phyloP scores from a whole-genome alignment of 2,329 filamentous ascomycete species.

The Hansfordia pulvinata region DNA sequence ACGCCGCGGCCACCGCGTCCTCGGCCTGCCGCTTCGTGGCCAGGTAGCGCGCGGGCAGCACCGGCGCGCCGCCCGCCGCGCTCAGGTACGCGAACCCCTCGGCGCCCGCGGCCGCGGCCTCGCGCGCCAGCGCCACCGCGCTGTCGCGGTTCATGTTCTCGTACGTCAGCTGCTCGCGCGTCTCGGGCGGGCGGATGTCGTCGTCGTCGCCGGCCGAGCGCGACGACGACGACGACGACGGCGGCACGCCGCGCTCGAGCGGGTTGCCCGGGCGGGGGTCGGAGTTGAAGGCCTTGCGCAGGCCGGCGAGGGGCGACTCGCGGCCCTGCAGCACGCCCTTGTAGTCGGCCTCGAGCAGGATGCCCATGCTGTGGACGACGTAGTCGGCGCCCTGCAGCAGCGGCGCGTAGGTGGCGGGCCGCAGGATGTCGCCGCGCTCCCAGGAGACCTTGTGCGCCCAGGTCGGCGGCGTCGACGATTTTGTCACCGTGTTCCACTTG shows the following conservation, averaged over 20 bases:
- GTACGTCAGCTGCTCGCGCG: slow-evolving; percentile 73
- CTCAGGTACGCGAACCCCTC: slow-evolving; percentile 77
- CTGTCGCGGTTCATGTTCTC: slow-evolving; percentile 93
- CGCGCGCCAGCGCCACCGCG: slow-evolving; percentile 71
- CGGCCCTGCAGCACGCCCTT: slow-evolving; percentile 78
- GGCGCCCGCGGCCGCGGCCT: slow-evolving; percentile 51
- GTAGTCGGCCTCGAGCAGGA: slow-evolving; percentile 94
- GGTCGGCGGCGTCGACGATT: slow-evolving; percentile 52
- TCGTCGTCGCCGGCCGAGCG: slow-evolving; percentile 28
- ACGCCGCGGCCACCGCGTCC: slow-evolving; percentile 54
- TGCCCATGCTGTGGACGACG: slow-evolving; percentile 91
- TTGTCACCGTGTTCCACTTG: slow-evolving; percentile 68
- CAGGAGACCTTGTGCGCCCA: slow-evolving; percentile 80
- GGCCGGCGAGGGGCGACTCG: slow-evolving; percentile 66
- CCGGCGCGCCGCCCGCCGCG: slow-evolving; percentile 71
- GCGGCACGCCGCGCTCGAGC: slow-evolving; percentile 35
- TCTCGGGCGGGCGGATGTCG: slow-evolving; percentile 50
- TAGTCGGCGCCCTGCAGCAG: slow-evolving; percentile 67
- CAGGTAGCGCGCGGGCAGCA: slow-evolving; percentile 78
- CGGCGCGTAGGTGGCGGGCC: slow-evolving; percentile 64
- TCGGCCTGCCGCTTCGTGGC: slow-evolving; percentile 88
- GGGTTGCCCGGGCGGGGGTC: slow-evolving; percentile 53
- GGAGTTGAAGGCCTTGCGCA: slow-evolving; percentile 65
- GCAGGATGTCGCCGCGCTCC: slow-evolving; percentile 79
- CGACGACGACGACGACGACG: too few species aligned